These are phyloP conservation scores for Evansstolkia leycettana DNA, from an alignment of 495 filamentous ascomycete species.

Conservation along the genomic window DNA sequence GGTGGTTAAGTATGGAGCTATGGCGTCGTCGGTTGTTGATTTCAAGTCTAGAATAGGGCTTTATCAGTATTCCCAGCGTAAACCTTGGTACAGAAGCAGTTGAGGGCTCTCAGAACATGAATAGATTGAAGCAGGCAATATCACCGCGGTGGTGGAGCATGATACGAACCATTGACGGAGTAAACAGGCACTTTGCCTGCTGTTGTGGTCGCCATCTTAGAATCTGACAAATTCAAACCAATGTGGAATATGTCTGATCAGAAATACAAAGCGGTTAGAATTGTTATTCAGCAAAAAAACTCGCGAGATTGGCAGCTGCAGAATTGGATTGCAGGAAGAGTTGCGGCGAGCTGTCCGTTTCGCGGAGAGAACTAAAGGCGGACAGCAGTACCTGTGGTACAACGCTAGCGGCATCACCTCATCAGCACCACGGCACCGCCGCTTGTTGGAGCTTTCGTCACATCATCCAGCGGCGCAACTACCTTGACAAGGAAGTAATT, in stretches of 20 bases:
- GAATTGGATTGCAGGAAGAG: constrained; percentile 3
- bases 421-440: not conserved
- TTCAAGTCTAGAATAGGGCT: constrained; percentile 60
- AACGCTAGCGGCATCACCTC: constrained; percentile 5
- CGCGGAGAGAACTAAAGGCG: constrained; percentile 25
- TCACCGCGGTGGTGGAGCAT: constrained; percentile 4
- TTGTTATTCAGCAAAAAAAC: not conserved
- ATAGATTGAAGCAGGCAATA: not conserved
- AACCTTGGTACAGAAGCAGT: not conserved
- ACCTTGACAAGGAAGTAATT: not conserved
- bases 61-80: not conserved
- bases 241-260: not conserved
- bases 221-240: not conserved
- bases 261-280: not conserved
- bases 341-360: constrained; percentile 36
- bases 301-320: not conserved
- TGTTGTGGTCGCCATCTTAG: constrained; percentile 19
- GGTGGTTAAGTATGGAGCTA: constrained; percentile 80
- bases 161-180: constrained; percentile 31
- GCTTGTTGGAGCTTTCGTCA: constrained; percentile 1
- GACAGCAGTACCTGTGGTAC: constrained; percentile 4
- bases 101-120: not conserved
- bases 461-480: constrained; percentile 3
- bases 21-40: constrained; percentile 88
- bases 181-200: constrained; percentile 34